Evolutionary conservation across 2,329 filamentous ascomycete genomes (phyloP).

Genomic region (Paracorniculantispora psalliotae): DNA sequence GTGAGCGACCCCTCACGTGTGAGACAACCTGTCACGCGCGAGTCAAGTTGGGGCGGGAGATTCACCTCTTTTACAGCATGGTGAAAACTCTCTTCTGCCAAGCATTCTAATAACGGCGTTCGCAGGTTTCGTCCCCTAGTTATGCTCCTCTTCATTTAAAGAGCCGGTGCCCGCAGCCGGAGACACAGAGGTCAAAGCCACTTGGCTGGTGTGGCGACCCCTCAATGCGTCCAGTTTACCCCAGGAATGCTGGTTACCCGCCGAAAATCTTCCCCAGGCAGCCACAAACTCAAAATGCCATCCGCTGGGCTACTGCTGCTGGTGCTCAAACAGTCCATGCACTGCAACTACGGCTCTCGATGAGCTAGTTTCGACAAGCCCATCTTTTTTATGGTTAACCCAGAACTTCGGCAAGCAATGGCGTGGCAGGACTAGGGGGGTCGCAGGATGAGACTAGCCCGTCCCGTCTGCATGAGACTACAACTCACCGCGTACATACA

Average conservation of each 20-base stretch:
- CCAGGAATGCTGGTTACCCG: too few species aligned
- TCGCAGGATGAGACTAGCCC: not conserved
- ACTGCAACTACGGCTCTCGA: too few species aligned
- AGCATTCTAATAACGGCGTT: not conserved
- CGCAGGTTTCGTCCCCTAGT: too few species aligned
- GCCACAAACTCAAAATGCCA: not conserved
- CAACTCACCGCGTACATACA: not conserved
- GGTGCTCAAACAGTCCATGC: not conserved
- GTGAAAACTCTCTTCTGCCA: not conserved
- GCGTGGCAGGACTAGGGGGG: too few species aligned
- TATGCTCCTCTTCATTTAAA: too few species aligned
- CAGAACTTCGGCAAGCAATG: not conserved
- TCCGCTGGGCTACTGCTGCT: not conserved
- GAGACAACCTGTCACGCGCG: too few species aligned
- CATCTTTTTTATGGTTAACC: conserved; percentile 7
- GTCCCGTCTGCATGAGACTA: not conserved
- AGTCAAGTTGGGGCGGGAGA: not conserved
- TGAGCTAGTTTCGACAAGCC: not conserved
- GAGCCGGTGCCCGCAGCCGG: too few species aligned
- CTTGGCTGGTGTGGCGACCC: too few species aligned
- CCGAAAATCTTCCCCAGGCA: too few species aligned
- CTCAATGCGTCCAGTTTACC: too few species aligned
- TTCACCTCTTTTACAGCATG: too few species aligned
- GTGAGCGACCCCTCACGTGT: too few species aligned
- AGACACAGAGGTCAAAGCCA: not conserved